Evolutionary conservation across 495 filamentous ascomycete species (phyloP), one percentile per base, ranked within the genome.

Genomic region (Cercophora newfieldiana): DNA sequence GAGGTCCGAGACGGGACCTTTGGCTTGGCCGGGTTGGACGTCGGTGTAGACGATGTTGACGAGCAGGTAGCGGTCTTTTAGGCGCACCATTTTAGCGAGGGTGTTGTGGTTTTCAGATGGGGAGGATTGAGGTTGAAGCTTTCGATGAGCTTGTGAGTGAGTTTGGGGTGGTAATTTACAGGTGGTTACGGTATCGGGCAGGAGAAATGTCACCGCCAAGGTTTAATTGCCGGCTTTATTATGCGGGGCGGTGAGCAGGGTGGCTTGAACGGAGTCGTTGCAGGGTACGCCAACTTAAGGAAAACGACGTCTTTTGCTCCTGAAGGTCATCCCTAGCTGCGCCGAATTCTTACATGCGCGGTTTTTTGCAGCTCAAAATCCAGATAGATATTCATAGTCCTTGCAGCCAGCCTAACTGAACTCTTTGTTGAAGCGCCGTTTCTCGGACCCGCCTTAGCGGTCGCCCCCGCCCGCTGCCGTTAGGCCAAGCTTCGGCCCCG

Each of bases 31-130:
- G 75, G 75, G 29, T 80, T 65, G 74, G 16, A 70, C 74, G 16
- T 88, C 84, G 16, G 94, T 91, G 76, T 97, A 97, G 64, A 97
- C 85, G 71, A 97, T 93, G 75, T 93, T 89, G 59, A 97, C 84
- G 30, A 98, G 86, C 47, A 99, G 88, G 74, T 99, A 99, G 65
- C 95, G 90, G 76, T 95, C 87, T 81, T 99, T 99, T 68, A 97
- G 81, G 72, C 95, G 92, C 66, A 98, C 95, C 95, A 99, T 99
- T n/a, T 50, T 77, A 50, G 54, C 21, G 61, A 59, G n/a, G 7
- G 29, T 69, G 37, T 49, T 57, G 30, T 29, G 33, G 50, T 26
- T 50, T 58, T 3, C 8, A 44, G 10, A 10, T n/a, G 44, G 30
- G 16, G 60, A 53, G 57, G 30, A 44, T 16, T n/a, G 14, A 19